These are phyloP conservation scores for Saccharomycopsis selenospora DNA, from an alignment of 805 yeast species.

Conservation along the genomic window DNA sequence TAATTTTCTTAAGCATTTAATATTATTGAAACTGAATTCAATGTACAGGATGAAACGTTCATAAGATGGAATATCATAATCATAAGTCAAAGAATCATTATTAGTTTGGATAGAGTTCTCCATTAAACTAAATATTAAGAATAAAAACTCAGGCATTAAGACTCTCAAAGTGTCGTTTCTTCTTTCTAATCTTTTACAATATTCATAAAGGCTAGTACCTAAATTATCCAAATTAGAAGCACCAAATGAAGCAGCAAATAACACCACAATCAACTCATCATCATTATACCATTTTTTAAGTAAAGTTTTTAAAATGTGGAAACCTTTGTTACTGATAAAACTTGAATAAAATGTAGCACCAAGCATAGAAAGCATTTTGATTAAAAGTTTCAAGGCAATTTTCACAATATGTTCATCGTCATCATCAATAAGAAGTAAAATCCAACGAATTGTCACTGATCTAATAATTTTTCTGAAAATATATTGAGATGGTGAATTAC, in stretches of 20 bases:
- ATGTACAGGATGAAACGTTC: slow-evolving; percentile 26
- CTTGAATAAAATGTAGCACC: slow-evolving; percentile 41
- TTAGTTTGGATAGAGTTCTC: slow-evolving; percentile 22
- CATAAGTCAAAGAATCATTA: not conserved
- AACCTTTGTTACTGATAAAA: slow-evolving; percentile 48
- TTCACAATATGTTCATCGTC: slow-evolving; percentile 30
- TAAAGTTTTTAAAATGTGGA: slow-evolving; percentile 39
- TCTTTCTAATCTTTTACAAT: slow-evolving; percentile 20
- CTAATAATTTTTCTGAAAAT: slow-evolving; percentile 40
- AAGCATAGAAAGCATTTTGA: slow-evolving; percentile 39
- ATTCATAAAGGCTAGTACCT: slow-evolving; percentile 20
- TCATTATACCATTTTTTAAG: slow-evolving; percentile 44
- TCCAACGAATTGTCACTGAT: slow-evolving; percentile 60
- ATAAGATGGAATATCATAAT: slow-evolving; percentile 24
- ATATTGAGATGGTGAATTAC: slow-evolving; percentile 31
- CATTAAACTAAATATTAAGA: slow-evolving; percentile 29
- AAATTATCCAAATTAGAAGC: slow-evolving; percentile 26
- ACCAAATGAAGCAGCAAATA: slow-evolving; percentile 42
- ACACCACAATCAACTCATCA: slow-evolving; percentile 32
- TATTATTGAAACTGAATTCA: slow-evolving; percentile 30
- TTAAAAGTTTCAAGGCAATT: slow-evolving; percentile 36
- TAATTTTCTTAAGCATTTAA: slow-evolving; percentile 27
- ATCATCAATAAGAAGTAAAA: slow-evolving; percentile 43
- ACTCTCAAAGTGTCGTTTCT: slow-evolving; percentile 23
- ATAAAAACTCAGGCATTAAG: slow-evolving; percentile 40